These are phyloP conservation scores for Penicillium ochrochloron DNA, from an alignment of 495 filamentous ascomycete species.

Conservation along the genomic window DNA sequence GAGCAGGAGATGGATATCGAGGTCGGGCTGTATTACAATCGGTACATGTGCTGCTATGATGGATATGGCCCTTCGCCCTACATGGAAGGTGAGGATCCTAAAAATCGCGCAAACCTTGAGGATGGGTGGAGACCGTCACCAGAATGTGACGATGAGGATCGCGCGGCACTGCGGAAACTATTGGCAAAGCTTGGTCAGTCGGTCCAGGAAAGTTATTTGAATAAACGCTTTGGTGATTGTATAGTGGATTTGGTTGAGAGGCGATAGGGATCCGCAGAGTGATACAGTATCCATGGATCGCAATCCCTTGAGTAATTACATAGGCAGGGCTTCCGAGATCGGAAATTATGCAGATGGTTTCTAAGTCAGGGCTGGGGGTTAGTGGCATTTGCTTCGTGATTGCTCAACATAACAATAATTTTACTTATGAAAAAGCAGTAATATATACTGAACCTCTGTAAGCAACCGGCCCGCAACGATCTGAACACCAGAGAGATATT, in stretches of 20 bases:
- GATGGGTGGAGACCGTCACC: constrained; percentile 10
- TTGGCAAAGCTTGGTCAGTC: constrained; percentile 14
- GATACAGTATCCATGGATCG: no score
- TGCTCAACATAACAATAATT: no score
- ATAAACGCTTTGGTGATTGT: constrained; percentile 8
- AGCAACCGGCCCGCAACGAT: no score
- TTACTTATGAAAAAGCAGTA: no score
- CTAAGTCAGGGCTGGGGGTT: no score
- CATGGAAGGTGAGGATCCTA: constrained; percentile 8
- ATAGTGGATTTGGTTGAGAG: constrained; percentile 16
- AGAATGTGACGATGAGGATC: constrained; percentile 17
- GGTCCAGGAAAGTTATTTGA: constrained; percentile 12
- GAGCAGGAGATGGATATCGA: constrained; percentile 16
- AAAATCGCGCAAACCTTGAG: constrained; percentile 2
- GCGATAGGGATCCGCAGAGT: constrained; percentile 7
- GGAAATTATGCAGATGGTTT: no score
- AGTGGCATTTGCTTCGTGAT: no score
- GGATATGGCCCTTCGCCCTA: constrained; percentile 11
- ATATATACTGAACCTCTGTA: no score
- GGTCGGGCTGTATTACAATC: constrained; percentile 9
- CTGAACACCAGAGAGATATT: no score
- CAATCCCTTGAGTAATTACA: no score
- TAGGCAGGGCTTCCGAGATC: no score
- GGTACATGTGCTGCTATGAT: constrained; percentile 12
- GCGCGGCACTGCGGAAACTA: constrained; percentile 14